Conservation (phyloP, 1,284 basidiomycete species). For the Cryptococcus maquisensis region DNA sequence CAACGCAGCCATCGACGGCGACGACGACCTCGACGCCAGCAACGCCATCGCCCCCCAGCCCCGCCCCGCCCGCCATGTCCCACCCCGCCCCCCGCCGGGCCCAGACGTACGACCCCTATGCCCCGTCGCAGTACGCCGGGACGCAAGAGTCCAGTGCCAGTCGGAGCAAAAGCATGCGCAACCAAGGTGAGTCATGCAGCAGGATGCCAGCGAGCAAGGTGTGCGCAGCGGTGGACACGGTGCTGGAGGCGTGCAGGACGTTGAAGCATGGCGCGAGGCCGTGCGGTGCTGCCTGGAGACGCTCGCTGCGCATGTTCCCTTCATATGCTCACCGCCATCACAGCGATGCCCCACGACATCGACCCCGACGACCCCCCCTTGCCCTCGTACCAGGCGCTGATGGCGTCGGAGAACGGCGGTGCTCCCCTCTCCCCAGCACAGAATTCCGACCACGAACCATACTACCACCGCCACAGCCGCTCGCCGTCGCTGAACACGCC, state of each 20-base stretch:
- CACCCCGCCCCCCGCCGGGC: constrained; percentile 22
- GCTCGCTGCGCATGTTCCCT: too few species aligned
- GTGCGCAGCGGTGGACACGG: too few species aligned
- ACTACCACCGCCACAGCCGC: constrained; percentile 9
- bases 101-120: constrained; percentile 31
- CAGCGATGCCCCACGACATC: constrained; percentile 11
- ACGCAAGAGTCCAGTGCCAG: constrained; percentile 2
- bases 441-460: background rate
- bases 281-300: too few species aligned
- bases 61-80: background rate
- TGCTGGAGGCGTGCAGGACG: too few species aligned
- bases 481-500: constrained; percentile 25
- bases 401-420: constrained; percentile 25
- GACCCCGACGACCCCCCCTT: constrained; percentile 27
- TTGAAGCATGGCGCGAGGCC: too few species aligned
- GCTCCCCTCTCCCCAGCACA: constrained; percentile 21
- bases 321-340: background rate
- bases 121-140: constrained; percentile 3
- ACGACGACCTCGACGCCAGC: background rate
- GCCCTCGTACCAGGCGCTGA: constrained; percentile 34
- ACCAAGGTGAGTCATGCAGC: constrained; percentile 20
- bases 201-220: background rate
- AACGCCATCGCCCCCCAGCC: background rate
- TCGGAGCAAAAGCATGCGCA: constrained; percentile 27
- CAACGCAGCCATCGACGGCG: background rate